These are phyloP conservation scores for Agaricus blazei DNA, from an alignment of 768 basidiomycete species.

Conservation along the genomic window DNA sequence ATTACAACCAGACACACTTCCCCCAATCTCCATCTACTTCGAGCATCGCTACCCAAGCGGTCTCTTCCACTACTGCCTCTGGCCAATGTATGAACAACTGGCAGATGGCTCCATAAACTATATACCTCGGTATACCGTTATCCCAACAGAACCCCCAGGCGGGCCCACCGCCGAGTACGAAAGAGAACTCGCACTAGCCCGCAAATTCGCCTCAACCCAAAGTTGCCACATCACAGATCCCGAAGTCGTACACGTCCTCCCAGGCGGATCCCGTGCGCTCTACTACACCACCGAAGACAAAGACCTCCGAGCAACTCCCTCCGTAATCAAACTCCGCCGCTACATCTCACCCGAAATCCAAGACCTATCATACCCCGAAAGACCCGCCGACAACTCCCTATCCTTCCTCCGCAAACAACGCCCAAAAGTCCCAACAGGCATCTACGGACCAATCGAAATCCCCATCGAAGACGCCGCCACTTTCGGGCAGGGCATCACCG, in stretches of 20 bases:
- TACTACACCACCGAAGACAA: slow-evolving; percentile 29
- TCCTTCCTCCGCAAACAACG: slow-evolving; percentile 4
- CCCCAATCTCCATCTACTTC: slow-evolving; percentile 36
- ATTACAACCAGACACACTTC: slow-evolving; percentile 22
- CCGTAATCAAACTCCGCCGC: slow-evolving; percentile 31
- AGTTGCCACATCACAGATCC: slow-evolving; percentile 20
- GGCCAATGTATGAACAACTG: slow-evolving; percentile 9
- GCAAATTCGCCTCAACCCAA: neutral
- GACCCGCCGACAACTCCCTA: slow-evolving; percentile 4
- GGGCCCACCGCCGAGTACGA: slow-evolving; percentile 20
- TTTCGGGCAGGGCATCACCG: slow-evolving; percentile 27
- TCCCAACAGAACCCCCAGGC: slow-evolving; percentile 14
- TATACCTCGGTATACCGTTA: neutral
- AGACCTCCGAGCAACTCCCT: slow-evolving; percentile 27
- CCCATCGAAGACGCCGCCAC: slow-evolving; percentile 10
- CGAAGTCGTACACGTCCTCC: slow-evolving; percentile 27
- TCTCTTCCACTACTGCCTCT: slow-evolving; percentile 27
- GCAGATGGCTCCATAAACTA: slow-evolving; percentile 1
- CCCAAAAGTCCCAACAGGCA: neutral
- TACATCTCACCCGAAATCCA: slow-evolving; percentile 26
- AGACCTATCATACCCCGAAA: neutral
- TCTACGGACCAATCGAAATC: slow-evolving; percentile 6
- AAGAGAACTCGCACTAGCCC: slow-evolving; percentile 1
- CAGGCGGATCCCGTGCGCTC: slow-evolving; percentile 39
- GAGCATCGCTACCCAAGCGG: slow-evolving; percentile 23